These are phyloP conservation scores for Fusarium sp. DNA, from an alignment of 2,329 filamentous ascomycete species.

Conservation along the genomic window DNA sequence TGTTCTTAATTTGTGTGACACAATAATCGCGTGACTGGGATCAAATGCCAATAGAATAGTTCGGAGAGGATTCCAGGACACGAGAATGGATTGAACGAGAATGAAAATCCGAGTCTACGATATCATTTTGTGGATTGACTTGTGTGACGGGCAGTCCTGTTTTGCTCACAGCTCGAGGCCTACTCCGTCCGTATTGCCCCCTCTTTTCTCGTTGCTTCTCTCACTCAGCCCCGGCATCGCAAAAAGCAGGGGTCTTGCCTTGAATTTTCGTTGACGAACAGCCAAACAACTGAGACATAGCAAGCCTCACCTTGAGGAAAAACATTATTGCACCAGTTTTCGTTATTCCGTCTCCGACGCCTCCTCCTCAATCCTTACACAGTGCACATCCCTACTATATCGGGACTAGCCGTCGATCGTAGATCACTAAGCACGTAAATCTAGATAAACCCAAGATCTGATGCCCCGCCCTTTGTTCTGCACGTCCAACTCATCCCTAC, in stretches of 20 bases:
- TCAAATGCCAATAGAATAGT: accelerated
- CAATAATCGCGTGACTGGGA: not conserved
- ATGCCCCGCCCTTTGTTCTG: not conserved
- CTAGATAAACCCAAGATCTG: not conserved
- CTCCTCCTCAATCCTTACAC: not conserved
- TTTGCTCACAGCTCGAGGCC: not conserved
- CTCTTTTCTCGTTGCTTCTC: not conserved
- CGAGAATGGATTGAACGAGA: not conserved
- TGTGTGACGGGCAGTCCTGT: not conserved
- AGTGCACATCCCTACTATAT: not conserved
- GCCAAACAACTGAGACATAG: not conserved
- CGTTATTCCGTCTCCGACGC: not conserved
- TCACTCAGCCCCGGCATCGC: not conserved
- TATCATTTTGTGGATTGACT: not conserved
- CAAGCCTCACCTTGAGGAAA: conserved; percentile 6
- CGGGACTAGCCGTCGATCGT: not conserved
- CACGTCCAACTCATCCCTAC: not conserved
- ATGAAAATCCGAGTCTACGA: not conserved
- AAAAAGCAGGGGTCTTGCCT: not conserved
- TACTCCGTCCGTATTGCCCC: not conserved
- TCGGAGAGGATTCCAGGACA: not conserved
- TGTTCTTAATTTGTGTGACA: not conserved
- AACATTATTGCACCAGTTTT: conserved; percentile 3
- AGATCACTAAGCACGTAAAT: conserved; percentile 7
- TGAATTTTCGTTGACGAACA: not conserved